phyloP scores from a whole-genome alignment of 2,329 filamentous ascomycete species.

The Colletotrichum tabaci region DNA sequence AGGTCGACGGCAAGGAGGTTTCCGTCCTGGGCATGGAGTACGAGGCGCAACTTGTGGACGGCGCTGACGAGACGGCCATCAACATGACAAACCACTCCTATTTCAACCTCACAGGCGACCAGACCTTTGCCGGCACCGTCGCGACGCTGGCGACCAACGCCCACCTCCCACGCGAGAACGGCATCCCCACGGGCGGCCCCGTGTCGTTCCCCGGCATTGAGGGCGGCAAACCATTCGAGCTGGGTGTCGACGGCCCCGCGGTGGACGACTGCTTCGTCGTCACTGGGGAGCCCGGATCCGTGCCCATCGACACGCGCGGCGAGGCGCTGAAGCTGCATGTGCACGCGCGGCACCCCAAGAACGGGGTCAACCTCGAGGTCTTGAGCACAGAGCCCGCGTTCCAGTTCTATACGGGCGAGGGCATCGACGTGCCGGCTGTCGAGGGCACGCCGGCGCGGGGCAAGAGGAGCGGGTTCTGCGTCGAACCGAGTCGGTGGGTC shows the following conservation, averaged over 20 bases:
- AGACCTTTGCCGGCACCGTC: slow-evolving; percentile 68
- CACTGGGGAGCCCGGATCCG: slow-evolving; percentile 71
- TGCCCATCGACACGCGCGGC: slow-evolving; percentile 77
- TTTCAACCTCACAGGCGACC: slow-evolving; percentile 73
- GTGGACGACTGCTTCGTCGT: slow-evolving; percentile 94
- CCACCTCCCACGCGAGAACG: slow-evolving; percentile 82
- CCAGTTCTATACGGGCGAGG: slow-evolving; percentile 95
- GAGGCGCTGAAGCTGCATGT: slow-evolving; percentile 77
- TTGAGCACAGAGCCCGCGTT: slow-evolving; percentile 94
- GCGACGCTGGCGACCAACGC: slow-evolving; percentile 77
- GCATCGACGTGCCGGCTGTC: slow-evolving; percentile 81
- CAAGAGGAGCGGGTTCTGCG: slow-evolving; percentile 84
- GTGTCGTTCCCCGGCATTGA: slow-evolving; percentile 75
- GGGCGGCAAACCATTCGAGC: slow-evolving; percentile 77
- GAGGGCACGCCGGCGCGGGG: slow-evolving; percentile 75
- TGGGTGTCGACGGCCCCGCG: slow-evolving; percentile 79
- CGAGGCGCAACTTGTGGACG: slow-evolving; percentile 82
- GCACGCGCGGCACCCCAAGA: slow-evolving; percentile 80
- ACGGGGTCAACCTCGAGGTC: slow-evolving; percentile 86
- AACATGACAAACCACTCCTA: slow-evolving; percentile 97
- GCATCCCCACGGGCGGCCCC: slow-evolving; percentile 82
- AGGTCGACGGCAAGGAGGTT: slow-evolving; percentile 73
- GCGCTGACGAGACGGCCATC: slow-evolving; percentile 89
- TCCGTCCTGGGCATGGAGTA: slow-evolving; percentile 89
- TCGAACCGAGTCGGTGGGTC: slow-evolving; percentile 92